These are phyloP conservation scores for Evansstolkia leycettana DNA, from an alignment of 495 filamentous ascomycete genomes.

Conservation along the genomic window DNA sequence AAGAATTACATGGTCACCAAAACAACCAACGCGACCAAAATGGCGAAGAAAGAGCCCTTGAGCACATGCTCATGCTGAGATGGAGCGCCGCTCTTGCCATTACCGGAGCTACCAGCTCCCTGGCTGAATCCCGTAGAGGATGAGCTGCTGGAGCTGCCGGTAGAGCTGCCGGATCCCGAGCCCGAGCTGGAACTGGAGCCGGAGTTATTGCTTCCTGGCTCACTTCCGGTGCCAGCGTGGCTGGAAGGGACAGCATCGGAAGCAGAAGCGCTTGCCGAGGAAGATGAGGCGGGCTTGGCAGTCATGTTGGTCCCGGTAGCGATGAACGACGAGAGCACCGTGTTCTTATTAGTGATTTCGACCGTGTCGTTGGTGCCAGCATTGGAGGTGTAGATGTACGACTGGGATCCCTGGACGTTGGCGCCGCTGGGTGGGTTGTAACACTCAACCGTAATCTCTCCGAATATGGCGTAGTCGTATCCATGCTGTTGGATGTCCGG, in stretches of 20 bases:
- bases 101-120: constrained; percentile 5
- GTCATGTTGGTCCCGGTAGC: constrained; percentile 66
- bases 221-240: constrained; percentile 20
- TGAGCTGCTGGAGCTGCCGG: constrained; percentile 13
- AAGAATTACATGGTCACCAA: constrained; percentile 39
- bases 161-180: constrained; percentile 2
- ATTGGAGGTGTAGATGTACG: constrained; percentile 63
- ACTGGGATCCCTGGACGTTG: constrained; percentile 44
- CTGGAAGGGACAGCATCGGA: constrained; percentile 22
- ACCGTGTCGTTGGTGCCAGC: constrained; percentile 63
- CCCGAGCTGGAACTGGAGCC: constrained; percentile 2
- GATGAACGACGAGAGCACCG: constrained; percentile 66
- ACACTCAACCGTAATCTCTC: constrained; percentile 71
- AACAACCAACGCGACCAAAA: constrained; percentile 41
- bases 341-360: constrained; percentile 58
- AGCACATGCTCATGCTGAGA: constrained; percentile 32
- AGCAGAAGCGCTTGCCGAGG: constrained; percentile 6
- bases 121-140: constrained; percentile 16
- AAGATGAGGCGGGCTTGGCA: constrained; percentile 18
- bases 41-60: constrained; percentile 42
- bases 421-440: constrained; percentile 59
- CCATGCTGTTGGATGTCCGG: constrained; percentile 67
- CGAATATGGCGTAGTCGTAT: constrained; percentile 80
- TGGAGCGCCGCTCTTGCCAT: constrained; percentile 20
- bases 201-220: constrained; percentile 8